These are phyloP conservation scores for Kazachstania psychrophila DNA, from an alignment of 805 yeast genomes.

Conservation along the genomic window DNA sequence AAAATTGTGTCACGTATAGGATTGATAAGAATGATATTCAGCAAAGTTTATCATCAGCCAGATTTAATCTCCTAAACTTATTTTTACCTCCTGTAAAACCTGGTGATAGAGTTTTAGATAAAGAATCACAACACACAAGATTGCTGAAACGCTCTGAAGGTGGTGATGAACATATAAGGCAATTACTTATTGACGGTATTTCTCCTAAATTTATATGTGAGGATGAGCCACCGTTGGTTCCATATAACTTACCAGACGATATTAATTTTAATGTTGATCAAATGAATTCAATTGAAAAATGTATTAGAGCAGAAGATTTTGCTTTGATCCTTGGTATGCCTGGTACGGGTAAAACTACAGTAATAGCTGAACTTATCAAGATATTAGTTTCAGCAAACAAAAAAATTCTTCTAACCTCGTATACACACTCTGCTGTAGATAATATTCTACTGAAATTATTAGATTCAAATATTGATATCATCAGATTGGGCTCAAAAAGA, in stretches of 20 bases:
- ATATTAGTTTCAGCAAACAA: slow-evolving; percentile 48
- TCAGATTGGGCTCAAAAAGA: slow-evolving; percentile 56
- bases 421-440: slow-evolving; percentile 94
- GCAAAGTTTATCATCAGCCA: slow-evolving; percentile 64
- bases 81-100: slow-evolving; percentile 36
- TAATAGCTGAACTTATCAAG: slow-evolving; percentile 66
- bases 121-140: slow-evolving; percentile 9
- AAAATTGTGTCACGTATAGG: slow-evolving; percentile 39
- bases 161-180: slow-evolving; percentile 30
- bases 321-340: slow-evolving; percentile 92
- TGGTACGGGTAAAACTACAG: slow-evolving; percentile 93
- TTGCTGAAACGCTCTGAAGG: slow-evolving; percentile 23
- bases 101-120: slow-evolving; percentile 24
- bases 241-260: slow-evolving; percentile 10
- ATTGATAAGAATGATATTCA: slow-evolving; percentile 75
- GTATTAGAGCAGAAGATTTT: slow-evolving; percentile 61
- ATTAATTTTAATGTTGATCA: slow-evolving; percentile 61
- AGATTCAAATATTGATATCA: slow-evolving; percentile 38
- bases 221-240: slow-evolving; percentile 13
- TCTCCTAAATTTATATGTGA: slow-evolving; percentile 22
- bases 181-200: slow-evolving; percentile 28
- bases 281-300: slow-evolving; percentile 53
- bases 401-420: slow-evolving; percentile 69
- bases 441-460: slow-evolving; percentile 73
- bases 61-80: slow-evolving; percentile 65